Conservation (phyloP, 1,284 basidiomycete species). For the Malassezia sp. region DNA sequence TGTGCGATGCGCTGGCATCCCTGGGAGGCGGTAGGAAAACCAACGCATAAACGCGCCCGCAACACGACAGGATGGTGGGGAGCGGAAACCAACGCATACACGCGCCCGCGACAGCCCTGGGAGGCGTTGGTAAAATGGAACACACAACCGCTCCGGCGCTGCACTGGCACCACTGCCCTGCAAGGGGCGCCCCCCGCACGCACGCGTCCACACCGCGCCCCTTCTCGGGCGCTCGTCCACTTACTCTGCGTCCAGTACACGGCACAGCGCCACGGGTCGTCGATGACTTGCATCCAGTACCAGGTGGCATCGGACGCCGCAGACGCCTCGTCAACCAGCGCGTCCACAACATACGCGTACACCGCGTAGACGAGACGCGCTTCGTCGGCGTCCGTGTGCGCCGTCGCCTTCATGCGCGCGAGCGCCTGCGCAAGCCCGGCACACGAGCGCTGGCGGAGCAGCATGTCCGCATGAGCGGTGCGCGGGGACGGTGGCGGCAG, state of each 20-base stretch:
- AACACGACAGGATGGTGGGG: too few relatives aligned
- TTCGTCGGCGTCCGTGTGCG: constrained; percentile 2
- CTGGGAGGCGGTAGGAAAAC: too few relatives aligned
- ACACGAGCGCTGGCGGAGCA: constrained; percentile 9
- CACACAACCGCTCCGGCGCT: too few relatives aligned
- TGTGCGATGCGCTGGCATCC: too few relatives aligned
- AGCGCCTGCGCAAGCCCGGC: constrained; percentile 8
- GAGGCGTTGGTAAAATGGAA: too few relatives aligned
- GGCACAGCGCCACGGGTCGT: neutral
- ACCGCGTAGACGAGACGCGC: constrained; percentile 10
- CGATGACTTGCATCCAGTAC: constrained; percentile 5
- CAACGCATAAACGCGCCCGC: too few relatives aligned
- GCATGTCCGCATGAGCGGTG: constrained; percentile 3
- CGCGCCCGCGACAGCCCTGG: too few relatives aligned
- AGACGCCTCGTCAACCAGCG: neutral
- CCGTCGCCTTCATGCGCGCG: constrained; percentile 4
- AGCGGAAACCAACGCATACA: too few relatives aligned
- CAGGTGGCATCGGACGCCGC: constrained; percentile 1
- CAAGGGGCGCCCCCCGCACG: too few relatives aligned
- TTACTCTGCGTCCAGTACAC: constrained; percentile 10
- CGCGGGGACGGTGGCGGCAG: constrained; percentile 2
- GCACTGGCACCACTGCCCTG: too few relatives aligned
- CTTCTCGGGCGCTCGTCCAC: too few relatives aligned
- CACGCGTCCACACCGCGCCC: too few relatives aligned
- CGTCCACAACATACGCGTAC: constrained; percentile 1